A percentile compares a stretch with the other conserved stretches of the same genome.
These are phyloP conservation scores for Castanea mollissima DNA, from an alignment of 306 rosid genomes.

Conservation along the genomic window DNA sequence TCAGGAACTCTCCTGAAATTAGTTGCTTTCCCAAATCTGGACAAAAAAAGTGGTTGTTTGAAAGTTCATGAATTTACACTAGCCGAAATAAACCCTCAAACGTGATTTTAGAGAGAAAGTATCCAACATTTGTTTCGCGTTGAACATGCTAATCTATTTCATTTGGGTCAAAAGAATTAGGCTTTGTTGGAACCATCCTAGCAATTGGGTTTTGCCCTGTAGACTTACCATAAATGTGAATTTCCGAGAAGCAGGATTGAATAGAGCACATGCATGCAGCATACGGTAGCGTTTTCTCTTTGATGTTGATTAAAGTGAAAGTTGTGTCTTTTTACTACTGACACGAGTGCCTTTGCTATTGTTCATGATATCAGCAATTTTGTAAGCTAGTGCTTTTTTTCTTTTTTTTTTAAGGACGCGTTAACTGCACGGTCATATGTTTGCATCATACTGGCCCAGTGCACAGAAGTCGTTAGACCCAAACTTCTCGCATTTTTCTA, in stretches of 20 bases:
- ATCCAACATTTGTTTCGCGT: neutral
- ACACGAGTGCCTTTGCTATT: no score
- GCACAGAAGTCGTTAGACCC: no score
- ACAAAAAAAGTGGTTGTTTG: neutral
- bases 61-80: neutral
- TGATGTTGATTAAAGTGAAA: neutral
- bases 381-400: no score
- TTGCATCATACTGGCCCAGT: no score
- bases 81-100: neutral
- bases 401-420: no score
- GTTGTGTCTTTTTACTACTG: neutral
- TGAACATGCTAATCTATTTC: neutral
- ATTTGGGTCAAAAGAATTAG: neutral
- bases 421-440: no score
- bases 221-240: neutral
- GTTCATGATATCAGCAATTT: no score
- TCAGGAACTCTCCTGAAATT: neutral
- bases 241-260: neutral
- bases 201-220: neutral
- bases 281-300: neutral
- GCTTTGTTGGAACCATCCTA: neutral
- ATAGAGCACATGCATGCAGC: neutral
- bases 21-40: neutral
- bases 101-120: neutral
- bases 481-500: no score